Evolutionary conservation across 495 filamentous ascomycete genomes (phyloP).

Genomic region (Penicillium psychrofluorescens): DNA sequence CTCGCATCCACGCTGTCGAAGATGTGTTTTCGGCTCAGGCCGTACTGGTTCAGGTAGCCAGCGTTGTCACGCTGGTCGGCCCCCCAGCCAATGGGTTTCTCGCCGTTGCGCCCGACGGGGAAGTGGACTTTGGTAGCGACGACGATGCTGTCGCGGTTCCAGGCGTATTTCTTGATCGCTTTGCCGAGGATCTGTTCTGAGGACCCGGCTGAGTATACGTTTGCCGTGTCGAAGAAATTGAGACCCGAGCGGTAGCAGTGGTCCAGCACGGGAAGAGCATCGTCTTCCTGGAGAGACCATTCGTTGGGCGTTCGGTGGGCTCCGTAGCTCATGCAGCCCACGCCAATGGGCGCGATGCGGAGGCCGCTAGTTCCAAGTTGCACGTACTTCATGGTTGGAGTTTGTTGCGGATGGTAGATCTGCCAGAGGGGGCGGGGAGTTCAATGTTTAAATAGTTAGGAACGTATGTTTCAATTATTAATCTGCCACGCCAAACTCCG

Average conservation of each 20-base stretch:
- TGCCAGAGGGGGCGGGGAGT: too few relatives aligned
- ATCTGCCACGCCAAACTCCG: too few relatives aligned
- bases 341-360: conserved; percentile 57
- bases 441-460: too few relatives aligned
- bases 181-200: conserved; percentile 28
- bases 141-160: conserved; percentile 68
- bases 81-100: conserved; percentile 16
- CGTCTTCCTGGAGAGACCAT: conserved; percentile 56
- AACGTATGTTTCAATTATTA: too few relatives aligned
- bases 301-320: conserved; percentile 33
- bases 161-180: conserved; percentile 37
- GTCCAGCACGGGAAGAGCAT: conserved; percentile 59
- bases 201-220: conserved; percentile 30
- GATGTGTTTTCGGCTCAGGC: conserved; percentile 58
- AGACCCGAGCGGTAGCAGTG: conserved; percentile 62
- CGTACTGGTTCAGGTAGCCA: conserved; percentile 29
- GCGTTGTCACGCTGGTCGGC: conserved; percentile 10
- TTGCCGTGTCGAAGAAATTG: conserved; percentile 54
- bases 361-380: conserved; percentile 58
- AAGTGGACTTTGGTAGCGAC: conserved; percentile 73
- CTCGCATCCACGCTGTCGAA: conserved; percentile 64
- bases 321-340: conserved; percentile 65
- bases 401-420: too few relatives aligned
- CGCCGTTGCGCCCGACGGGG: conserved; percentile 69
- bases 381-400: conserved; percentile 15